phyloP scores from a whole-genome alignment of 345 rosid species.

The Combretum micranthum region DNA sequence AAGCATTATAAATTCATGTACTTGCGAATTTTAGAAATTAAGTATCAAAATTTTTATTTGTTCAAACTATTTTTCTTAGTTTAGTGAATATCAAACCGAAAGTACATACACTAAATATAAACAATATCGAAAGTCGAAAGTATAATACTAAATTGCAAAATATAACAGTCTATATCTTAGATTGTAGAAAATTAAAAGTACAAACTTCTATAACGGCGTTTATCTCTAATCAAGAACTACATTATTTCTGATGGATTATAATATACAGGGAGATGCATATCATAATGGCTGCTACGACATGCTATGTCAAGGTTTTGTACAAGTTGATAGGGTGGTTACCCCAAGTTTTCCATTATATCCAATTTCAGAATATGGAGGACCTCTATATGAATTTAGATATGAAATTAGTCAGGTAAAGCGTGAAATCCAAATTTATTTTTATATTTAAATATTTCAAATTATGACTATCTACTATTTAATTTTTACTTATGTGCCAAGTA shows the following conservation, averaged over 20 bases:
- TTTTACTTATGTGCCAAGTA: too few relatives aligned
- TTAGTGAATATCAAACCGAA: neutral
- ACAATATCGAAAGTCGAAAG: too few relatives aligned
- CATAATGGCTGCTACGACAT: slow-evolving; percentile 1
- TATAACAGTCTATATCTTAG: neutral
- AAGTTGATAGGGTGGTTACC: neutral
- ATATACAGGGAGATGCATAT: neutral
- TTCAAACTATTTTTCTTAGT: neutral
- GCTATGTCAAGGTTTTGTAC: neutral
- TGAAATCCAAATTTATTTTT: neutral
- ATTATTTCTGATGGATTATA: neutral
- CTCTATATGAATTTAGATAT: neutral
- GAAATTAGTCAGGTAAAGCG: neutral
- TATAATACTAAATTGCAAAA: too few relatives aligned
- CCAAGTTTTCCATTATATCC: neutral
- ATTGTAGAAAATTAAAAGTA: neutral
- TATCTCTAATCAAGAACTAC: neutral
- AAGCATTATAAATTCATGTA: neutral
- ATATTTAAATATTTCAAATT: too few relatives aligned
- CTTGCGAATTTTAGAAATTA: neutral
- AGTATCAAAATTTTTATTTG: neutral
- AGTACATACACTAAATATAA: neutral
- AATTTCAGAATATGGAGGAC: neutral
- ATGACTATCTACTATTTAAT: too few relatives aligned
- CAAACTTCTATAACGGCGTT: neutral